These are phyloP conservation scores for Platanus orientalis DNA, from an alignment of 164 flowering plant genomes.

Conservation along the genomic window DNA sequence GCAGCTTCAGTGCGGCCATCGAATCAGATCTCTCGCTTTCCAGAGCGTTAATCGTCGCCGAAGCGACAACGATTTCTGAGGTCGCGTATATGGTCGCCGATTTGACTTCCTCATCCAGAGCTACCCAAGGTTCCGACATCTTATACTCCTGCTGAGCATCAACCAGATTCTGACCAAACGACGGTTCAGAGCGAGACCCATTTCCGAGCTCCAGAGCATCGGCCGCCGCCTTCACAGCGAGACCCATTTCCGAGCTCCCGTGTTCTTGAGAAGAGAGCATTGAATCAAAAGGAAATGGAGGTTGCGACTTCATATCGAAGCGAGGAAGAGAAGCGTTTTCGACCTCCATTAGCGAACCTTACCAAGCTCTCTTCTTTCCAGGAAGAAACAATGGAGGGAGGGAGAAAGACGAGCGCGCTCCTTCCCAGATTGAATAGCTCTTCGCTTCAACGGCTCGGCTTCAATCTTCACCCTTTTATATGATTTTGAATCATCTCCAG, in stretches of 20 bases:
- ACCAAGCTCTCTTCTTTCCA: background rate
- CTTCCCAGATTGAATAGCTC: too few relatives aligned
- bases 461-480: too few relatives aligned
- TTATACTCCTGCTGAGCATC: too few relatives aligned
- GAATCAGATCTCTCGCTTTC: background rate
- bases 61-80: background rate
- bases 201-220: background rate
- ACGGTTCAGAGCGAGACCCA: background rate
- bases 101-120: background rate
- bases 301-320: background rate
- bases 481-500: too few relatives aligned
- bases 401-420: too few relatives aligned
- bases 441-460: too few relatives aligned
- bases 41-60: slow-evolving; percentile 1
- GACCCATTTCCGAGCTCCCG: background rate
- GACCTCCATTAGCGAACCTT: slow-evolving; percentile 1
- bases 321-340: background rate
- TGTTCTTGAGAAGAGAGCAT: background rate
- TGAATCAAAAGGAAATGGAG: background rate
- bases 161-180: too few relatives aligned
- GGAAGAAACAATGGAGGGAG: too few relatives aligned
- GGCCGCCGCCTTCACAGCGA: background rate
- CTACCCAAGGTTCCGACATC: too few relatives aligned
- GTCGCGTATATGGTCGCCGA: background rate
- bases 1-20: slow-evolving; percentile 49